Base-by-base conservation (phyloP, 495 filamentous ascomycete genomes). In the Lophium mytilinum region DNA sequence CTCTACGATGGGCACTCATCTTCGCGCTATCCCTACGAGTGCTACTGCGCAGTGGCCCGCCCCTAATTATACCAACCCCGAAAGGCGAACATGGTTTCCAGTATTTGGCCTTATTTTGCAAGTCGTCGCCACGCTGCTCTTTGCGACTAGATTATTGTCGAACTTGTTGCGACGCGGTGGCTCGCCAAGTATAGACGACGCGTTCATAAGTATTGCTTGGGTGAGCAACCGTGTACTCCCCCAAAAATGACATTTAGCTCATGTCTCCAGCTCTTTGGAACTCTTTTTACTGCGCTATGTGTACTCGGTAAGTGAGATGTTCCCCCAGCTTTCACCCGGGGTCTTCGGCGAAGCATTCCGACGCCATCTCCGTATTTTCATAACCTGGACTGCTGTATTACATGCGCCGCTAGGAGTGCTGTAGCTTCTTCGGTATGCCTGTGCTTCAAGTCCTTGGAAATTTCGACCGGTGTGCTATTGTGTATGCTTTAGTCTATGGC, bases 1-100 rank as follows among this genome's bases (percentile, higher is more conserved):
- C 43, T 11, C 43, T 21, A 18, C 12, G 37, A 64, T 65, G 62
- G 57, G 33, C 8, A 53, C 50, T 30, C 54, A 61, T 34, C 57
- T 64, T 54, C 50, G 53, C 18, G 40, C 53, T 47, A 49, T 65
- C 15, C 14, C 57, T 21, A 2, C 21, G 0, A 14, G 33, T 14
- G 54, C 24, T 4, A 51, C 53, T 21, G 36, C 53, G n/a, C 53
- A 58, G 33, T 65, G 62, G 62, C 62, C 62, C 12, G 18, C 14
- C 8, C 24, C 36, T 7, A 52, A 52, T 18, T 9, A 8, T 35
- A 40, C 30, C 8, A 30, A 63, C 19, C 57, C 62, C 0, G 30
- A 41, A 9, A 57, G 35, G 30, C 40, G 62, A 39, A 33, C 37
- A 24, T 65, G 62, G 62, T 56, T 53, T 30, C 50, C 58, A 37